phyloP scores from a whole-genome alignment of 2,329 filamentous ascomycete genomes.

The Lecanicillium sp. region DNA sequence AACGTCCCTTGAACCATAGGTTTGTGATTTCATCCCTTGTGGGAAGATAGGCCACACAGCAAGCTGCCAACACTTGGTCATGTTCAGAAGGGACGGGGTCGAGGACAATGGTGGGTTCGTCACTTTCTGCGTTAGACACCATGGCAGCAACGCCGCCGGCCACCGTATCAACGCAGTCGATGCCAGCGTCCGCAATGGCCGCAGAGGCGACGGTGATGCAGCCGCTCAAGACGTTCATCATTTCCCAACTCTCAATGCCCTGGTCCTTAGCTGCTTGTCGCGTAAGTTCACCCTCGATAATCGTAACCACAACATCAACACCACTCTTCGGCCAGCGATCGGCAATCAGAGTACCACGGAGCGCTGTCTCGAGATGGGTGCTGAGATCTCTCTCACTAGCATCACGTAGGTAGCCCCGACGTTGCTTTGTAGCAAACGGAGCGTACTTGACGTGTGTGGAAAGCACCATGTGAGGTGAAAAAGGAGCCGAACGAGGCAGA shows the following conservation, averaged over 20 bases:
- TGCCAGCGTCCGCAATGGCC: slow-evolving; percentile 87
- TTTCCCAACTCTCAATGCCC: slow-evolving; percentile 67
- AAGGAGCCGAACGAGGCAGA: slow-evolving; percentile 80
- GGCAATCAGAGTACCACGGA: slow-evolving; percentile 83
- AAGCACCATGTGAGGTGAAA: slow-evolving; percentile 86
- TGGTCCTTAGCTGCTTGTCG: slow-evolving; percentile 41
- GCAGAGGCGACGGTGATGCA: slow-evolving; percentile 93
- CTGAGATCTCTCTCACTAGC: slow-evolving; percentile 81
- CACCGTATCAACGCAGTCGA: slow-evolving; percentile 89
- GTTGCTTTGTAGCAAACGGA: slow-evolving; percentile 78
- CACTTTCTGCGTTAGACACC: slow-evolving; percentile 38
- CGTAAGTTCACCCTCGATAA: slow-evolving; percentile 90
- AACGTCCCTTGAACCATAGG: slow-evolving; percentile 79
- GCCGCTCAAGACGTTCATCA: slow-evolving; percentile 85
- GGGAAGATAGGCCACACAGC: slow-evolving; percentile 85
- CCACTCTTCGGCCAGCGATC: slow-evolving; percentile 98
- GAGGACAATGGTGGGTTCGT: slow-evolving; percentile 51
- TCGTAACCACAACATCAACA: slow-evolving; percentile 88
- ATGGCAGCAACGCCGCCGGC: slow-evolving; percentile 84
- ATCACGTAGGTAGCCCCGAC: slow-evolving; percentile 82
- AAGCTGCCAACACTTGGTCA: slow-evolving; percentile 69
- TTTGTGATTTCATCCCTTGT: slow-evolving; percentile 87
- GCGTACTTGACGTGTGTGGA: slow-evolving; percentile 95
- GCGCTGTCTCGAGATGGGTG: slow-evolving; percentile 83
- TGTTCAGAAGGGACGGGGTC: slow-evolving; percentile 83